These are phyloP conservation scores for Garcia nutans DNA, from an alignment of 345 rosid genomes.

Conservation along the genomic window DNA sequence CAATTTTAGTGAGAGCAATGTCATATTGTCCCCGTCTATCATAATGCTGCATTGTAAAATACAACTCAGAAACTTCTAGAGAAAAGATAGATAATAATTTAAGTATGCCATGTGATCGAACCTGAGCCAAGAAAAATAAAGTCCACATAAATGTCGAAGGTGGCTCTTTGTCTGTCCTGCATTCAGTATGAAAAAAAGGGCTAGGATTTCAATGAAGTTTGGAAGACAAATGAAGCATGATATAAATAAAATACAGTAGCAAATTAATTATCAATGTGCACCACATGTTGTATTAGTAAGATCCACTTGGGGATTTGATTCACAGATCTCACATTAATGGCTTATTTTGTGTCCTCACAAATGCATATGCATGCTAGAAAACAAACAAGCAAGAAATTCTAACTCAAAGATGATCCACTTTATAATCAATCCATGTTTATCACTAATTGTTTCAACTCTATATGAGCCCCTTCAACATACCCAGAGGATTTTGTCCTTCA, in stretches of 20 bases:
- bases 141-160: conserved; percentile 94
- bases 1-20: conserved; percentile 71
- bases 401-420: background rate
- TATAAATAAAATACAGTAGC: background rate
- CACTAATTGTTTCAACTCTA: background rate
- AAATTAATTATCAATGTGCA: background rate
- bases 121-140: conserved; percentile 97
- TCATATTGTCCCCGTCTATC: conserved; percentile 87
- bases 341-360: background rate
- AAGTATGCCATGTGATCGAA: conserved; percentile 16
- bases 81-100: conserved; percentile 4
- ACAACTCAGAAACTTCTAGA: conserved; percentile 9
- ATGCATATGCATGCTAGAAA: background rate
- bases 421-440: background rate
- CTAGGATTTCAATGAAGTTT: background rate
- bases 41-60: conserved; percentile 72
- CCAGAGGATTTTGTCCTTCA: background rate
- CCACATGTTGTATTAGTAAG: background rate
- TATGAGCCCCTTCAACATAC: background rate
- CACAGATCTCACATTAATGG: background rate
- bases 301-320: background rate
- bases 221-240: background rate
- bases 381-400: background rate
- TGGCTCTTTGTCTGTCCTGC: conserved; percentile 87
- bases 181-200: conserved; percentile 21